Evolutionary conservation across 1,284 basidiomycete genomes (phyloP).

Genomic region (Ustilago sp.): DNA sequence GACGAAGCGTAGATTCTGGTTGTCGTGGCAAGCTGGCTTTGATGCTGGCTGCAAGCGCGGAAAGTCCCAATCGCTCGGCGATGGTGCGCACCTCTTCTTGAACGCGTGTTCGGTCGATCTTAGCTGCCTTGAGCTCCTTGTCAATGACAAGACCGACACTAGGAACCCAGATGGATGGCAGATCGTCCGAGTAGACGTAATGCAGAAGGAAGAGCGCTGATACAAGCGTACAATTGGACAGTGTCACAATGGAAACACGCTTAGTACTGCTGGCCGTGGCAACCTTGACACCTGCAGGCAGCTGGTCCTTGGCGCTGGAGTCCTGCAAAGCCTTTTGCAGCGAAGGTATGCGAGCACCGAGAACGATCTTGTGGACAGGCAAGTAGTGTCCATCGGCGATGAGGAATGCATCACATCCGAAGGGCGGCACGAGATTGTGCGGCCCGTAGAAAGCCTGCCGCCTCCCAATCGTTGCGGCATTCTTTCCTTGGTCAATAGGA

Average conservation of each 20-base stretch:
- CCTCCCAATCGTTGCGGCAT: slow-evolving; percentile 7
- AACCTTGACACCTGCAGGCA: slow-evolving; percentile 37
- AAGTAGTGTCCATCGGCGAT: slow-evolving; percentile 71
- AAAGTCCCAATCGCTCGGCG: slow-evolving; percentile 72
- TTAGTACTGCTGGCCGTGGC: slow-evolving; percentile 10
- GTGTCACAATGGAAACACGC: slow-evolving; percentile 42
- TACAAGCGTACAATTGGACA: slow-evolving; percentile 74
- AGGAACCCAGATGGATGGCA: slow-evolving; percentile 86
- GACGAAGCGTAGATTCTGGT: slow-evolving; percentile 72
- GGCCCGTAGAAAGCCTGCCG: slow-evolving; percentile 47
- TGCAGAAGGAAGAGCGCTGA: slow-evolving; percentile 82
- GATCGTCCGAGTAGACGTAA: slow-evolving; percentile 88
- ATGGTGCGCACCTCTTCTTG: slow-evolving; percentile 75
- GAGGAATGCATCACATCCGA: slow-evolving; percentile 78
- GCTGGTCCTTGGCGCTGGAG: slow-evolving; percentile 13
- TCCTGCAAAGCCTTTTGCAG: slow-evolving; percentile 70
- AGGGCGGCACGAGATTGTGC: slow-evolving; percentile 48
- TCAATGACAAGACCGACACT: slow-evolving; percentile 76
- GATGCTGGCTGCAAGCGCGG: slow-evolving; percentile 71
- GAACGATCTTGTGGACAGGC: slow-evolving; percentile 78
- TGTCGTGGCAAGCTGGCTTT: slow-evolving; percentile 62
- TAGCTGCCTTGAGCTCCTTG: slow-evolving; percentile 73
- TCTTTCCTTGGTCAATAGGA: background rate
- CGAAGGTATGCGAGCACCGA: slow-evolving; percentile 75
- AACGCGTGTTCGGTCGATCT: slow-evolving; percentile 75